Percentiles rank a stretch among this genome's conserved stretches.
Evolutionary conservation across 75 land plant species (phyloP).

Genomic region (Picea sitchensis): DNA sequence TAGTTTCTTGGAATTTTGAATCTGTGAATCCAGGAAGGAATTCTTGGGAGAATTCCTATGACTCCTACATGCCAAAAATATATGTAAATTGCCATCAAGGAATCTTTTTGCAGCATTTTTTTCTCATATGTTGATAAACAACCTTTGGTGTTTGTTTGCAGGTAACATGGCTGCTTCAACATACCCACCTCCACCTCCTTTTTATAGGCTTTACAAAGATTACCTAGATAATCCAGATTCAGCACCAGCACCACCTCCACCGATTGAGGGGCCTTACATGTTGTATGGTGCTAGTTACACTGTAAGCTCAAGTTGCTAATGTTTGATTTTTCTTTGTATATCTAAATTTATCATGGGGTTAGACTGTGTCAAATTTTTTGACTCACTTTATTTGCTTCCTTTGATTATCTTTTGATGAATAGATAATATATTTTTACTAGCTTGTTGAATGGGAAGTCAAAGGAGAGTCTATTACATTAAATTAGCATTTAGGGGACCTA

Average conservation of each 20-base stretch:
- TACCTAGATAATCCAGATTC: constrained; percentile 63
- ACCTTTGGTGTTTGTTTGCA: neutral
- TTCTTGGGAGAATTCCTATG: too few species aligned
- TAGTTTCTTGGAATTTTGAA: too few species aligned
- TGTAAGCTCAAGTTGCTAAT: constrained; percentile 23
- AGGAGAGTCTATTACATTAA: too few species aligned
- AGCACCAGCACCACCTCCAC: constrained; percentile 85
- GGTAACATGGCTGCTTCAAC: constrained; percentile 39
- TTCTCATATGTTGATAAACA: too few species aligned
- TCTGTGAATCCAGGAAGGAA: too few species aligned
- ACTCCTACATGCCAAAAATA: too few species aligned
- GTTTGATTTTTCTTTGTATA: constrained; percentile 1
- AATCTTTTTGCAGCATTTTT: too few species aligned
- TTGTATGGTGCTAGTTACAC: constrained; percentile 79
- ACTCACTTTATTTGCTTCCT: neutral
- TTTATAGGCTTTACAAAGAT: constrained; percentile 82
- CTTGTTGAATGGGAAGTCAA: too few species aligned
- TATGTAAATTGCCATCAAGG: too few species aligned
- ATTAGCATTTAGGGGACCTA: too few species aligned
- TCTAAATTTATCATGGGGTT: neutral
- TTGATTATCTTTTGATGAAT: neutral
- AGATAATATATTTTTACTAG: neutral
- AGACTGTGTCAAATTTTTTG: neutral
- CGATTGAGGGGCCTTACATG: constrained; percentile 63
- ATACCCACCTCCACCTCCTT: constrained; percentile 96